Evolutionary conservation across 2,329 filamentous ascomycete genomes (phyloP).

Genomic region (Xylariaceae sp.): DNA sequence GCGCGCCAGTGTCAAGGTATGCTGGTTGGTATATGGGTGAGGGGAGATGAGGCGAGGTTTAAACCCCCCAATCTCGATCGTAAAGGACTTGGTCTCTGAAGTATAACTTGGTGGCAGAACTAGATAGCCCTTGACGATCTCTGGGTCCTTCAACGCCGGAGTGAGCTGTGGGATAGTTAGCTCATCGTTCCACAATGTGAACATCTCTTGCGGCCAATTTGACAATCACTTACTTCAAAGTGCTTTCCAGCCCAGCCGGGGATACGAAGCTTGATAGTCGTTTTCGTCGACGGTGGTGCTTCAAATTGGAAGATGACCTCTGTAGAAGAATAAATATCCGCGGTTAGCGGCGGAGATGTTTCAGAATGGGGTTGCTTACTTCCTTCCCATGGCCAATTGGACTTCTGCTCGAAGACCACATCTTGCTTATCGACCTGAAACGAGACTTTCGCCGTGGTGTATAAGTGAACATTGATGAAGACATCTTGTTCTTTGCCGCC

Average conservation of each 20-base stretch:
- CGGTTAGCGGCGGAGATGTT: slow-evolving; percentile 27
- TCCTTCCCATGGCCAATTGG: slow-evolving; percentile 56
- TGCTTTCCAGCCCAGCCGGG: slow-evolving; percentile 46
- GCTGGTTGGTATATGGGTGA: slow-evolving; percentile 53
- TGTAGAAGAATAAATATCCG: too few species aligned
- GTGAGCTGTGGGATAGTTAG: slow-evolving; percentile 29
- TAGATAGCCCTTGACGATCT: slow-evolving; percentile 48
- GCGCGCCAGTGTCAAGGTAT: slow-evolving; percentile 49
- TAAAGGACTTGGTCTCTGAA: slow-evolving; percentile 38
- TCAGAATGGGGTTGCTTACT: slow-evolving; percentile 44
- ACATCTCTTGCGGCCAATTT: background rate
- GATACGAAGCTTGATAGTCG: slow-evolving; percentile 47
- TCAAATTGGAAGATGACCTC: slow-evolving; percentile 44
- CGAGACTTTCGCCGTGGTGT: slow-evolving; percentile 43
- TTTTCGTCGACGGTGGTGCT: slow-evolving; percentile 27
- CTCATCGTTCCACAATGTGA: slow-evolving; percentile 9
- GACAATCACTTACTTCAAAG: slow-evolving; percentile 23
- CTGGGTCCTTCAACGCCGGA: slow-evolving; percentile 30
- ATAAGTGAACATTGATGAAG: slow-evolving; percentile 54
- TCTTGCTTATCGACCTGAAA: slow-evolving; percentile 34
- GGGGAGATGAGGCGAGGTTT: slow-evolving; percentile 46
- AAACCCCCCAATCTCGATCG: slow-evolving; percentile 43
- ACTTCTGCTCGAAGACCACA: slow-evolving; percentile 45
- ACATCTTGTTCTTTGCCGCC: slow-evolving; percentile 25
- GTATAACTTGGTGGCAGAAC: slow-evolving; percentile 40